phyloP scores from a whole-genome alignment of 2,329 filamentous ascomycete genomes.

The Harringtonia lauricola region DNA sequence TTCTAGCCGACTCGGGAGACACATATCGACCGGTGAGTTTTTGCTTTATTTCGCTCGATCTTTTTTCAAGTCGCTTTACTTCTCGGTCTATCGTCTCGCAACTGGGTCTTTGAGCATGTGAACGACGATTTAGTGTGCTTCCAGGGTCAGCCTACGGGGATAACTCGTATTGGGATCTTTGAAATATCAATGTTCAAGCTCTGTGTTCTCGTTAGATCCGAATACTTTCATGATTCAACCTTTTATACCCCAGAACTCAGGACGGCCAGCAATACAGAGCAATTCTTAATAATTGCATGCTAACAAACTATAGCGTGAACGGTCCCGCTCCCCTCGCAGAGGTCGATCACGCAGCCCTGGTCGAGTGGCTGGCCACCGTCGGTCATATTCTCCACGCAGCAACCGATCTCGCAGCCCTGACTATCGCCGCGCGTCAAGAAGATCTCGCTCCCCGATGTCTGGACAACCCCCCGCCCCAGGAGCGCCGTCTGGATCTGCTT shows the following conservation, averaged over 20 bases:
- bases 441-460: slow-evolving; percentile 82
- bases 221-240: no score
- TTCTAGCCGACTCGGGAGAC: slow-evolving; percentile 47
- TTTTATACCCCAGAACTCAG: no score
- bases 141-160: no score
- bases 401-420: slow-evolving; percentile 67
- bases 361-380: slow-evolving; percentile 49
- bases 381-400: slow-evolving; percentile 70
- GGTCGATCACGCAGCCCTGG: slow-evolving; percentile 76
- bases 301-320: slow-evolving; percentile 58
- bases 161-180: no score
- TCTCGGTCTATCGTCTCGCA: no score
- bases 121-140: no score
- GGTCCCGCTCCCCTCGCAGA: slow-evolving; percentile 66
- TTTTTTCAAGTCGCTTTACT: not conserved
- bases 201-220: no score
- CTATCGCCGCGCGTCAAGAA: slow-evolving; percentile 60
- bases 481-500: slow-evolving; percentile 53
- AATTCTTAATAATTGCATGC: slow-evolving; percentile 17
- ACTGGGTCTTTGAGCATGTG: no score
- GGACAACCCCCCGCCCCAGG: slow-evolving; percentile 56
- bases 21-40: slow-evolving; percentile 49
- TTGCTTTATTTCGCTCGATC: not conserved
- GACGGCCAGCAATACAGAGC: no score
- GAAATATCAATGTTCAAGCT: no score